These are phyloP conservation scores for Conidiobolus incongruus DNA, from an alignment of 371 early-diverging fungal genomes.

Conservation along the genomic window DNA sequence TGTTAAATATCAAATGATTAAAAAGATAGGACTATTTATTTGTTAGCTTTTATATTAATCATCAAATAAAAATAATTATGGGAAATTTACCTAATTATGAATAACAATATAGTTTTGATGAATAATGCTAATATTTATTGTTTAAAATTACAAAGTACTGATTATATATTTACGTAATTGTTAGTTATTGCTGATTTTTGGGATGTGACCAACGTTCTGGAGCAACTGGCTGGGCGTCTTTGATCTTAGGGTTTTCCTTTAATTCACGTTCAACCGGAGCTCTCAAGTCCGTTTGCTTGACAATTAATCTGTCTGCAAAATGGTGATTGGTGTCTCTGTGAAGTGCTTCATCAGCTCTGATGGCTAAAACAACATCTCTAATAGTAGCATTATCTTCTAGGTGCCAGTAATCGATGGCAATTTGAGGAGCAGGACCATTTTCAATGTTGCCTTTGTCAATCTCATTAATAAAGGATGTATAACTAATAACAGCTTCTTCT, in stretches of 20 bases:
- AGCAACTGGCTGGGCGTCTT: no score
- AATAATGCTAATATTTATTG: no score
- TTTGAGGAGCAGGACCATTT: conserved; percentile 39
- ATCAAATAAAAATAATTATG: no score
- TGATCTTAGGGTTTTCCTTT: background rate
- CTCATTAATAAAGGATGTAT: conserved; percentile 74
- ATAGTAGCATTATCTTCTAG: conserved; percentile 57
- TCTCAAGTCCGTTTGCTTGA: conserved; percentile 2
- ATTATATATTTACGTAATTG: no score
- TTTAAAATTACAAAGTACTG: no score
- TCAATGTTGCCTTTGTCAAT: conserved; percentile 54
- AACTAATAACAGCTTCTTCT: conserved; percentile 88
- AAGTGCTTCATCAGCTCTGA: conserved; percentile 87
- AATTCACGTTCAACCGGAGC: background rate
- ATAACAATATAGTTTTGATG: no score
- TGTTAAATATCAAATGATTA: no score
- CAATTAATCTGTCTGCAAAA: conserved; percentile 34
- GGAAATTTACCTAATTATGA: no score
- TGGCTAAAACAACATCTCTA: conserved; percentile 79
- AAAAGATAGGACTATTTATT: no score
- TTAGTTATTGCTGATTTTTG: no score
- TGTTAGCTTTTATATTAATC: no score
- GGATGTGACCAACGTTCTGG: no score
- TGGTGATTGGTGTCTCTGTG: conserved; percentile 90
- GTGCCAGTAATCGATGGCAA: conserved; percentile 86